These are phyloP conservation scores for Lactarius hatsudake DNA, from an alignment of 768 basidiomycete species.

Conservation along the genomic window DNA sequence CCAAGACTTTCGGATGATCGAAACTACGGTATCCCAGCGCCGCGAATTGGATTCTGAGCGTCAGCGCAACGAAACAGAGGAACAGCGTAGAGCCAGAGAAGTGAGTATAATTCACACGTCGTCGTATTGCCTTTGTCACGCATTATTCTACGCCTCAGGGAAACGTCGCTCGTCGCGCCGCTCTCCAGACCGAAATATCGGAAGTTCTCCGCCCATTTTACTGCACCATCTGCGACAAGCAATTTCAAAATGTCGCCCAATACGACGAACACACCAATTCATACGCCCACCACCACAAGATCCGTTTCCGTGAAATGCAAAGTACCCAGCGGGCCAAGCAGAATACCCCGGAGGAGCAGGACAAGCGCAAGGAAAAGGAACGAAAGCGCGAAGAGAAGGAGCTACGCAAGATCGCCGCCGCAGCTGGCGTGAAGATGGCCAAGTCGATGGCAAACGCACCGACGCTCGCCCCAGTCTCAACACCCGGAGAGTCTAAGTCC, in stretches of 20 bases:
- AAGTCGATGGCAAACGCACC: conserved; percentile 34
- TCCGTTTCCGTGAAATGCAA: conserved; percentile 80
- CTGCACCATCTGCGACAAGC: conserved; percentile 81
- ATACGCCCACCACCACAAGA: conserved; percentile 84
- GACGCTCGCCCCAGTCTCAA: conserved; percentile 22
- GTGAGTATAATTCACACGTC: conserved; percentile 37
- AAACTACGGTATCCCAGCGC: conserved; percentile 79
- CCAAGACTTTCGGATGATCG: conserved; percentile 81
- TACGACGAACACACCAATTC: conserved; percentile 91
- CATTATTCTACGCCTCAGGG: conserved; percentile 43
- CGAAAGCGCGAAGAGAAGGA: conserved; percentile 84
- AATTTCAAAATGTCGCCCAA: conserved; percentile 81
- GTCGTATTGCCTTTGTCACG: not conserved
- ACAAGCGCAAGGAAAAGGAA: conserved; percentile 82
- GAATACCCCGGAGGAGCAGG: conserved; percentile 63
- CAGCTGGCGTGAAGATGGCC: conserved; percentile 69
- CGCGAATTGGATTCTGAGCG: conserved; percentile 79
- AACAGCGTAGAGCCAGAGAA: conserved; percentile 71
- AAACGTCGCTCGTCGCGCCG: conserved; percentile 58
- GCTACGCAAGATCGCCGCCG: conserved; percentile 77
- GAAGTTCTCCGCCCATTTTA: conserved; percentile 72
- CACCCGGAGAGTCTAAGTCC: conserved; percentile 26
- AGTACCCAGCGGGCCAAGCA: conserved; percentile 54
- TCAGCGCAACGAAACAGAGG: conserved; percentile 74
- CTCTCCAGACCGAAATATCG: conserved; percentile 65